Percentiles rank a stretch among this genome's conserved stretches.
phyloP scores from a whole-genome alignment of 352 stramenopile genomes.

The Aphanomyces invadans region DNA sequence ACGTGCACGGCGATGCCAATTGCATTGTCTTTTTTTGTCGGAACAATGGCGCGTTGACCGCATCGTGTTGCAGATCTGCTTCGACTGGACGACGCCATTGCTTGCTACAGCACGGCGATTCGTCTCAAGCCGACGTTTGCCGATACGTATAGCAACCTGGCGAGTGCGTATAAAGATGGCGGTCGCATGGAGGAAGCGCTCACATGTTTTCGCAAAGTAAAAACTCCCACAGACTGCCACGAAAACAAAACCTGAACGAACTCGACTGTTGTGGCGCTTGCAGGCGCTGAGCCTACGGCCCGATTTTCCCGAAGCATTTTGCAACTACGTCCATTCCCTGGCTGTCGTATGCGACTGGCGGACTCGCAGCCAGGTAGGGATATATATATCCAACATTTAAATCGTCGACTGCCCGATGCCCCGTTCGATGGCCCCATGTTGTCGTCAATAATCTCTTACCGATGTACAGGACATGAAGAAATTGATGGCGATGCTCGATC shows the following conservation, averaged over 20 bases:
- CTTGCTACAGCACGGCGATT: constrained; percentile 86
- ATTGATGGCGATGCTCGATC: constrained; percentile 55
- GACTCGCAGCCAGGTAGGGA: constrained; percentile 47
- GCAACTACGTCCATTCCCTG: constrained; percentile 90
- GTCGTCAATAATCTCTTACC: not conserved
- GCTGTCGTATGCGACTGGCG: constrained; percentile 91
- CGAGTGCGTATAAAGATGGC: constrained; percentile 88
- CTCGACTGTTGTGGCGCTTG: too few species aligned
- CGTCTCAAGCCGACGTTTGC: constrained; percentile 84
- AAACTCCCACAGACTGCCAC: too few species aligned
- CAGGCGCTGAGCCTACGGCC: constrained; percentile 77
- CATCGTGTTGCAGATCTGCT: constrained; percentile 44
- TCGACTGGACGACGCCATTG: constrained; percentile 80
- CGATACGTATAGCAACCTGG: constrained; percentile 89
- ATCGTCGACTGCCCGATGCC: too few species aligned
- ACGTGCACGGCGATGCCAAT: too few species aligned
- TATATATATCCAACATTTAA: too few species aligned
- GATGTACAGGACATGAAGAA: constrained; percentile 47
- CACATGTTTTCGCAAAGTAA: constrained; percentile 84
- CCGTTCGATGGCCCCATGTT: not conserved
- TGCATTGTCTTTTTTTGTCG: too few species aligned
- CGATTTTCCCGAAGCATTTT: constrained; percentile 88
- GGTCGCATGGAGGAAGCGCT: constrained; percentile 87
- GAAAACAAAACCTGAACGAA: too few species aligned
- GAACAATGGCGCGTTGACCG: too few species aligned